These are phyloP conservation scores for Tetracladium marchalianum DNA, from an alignment of 495 filamentous ascomycete genomes.

Conservation along the genomic window DNA sequence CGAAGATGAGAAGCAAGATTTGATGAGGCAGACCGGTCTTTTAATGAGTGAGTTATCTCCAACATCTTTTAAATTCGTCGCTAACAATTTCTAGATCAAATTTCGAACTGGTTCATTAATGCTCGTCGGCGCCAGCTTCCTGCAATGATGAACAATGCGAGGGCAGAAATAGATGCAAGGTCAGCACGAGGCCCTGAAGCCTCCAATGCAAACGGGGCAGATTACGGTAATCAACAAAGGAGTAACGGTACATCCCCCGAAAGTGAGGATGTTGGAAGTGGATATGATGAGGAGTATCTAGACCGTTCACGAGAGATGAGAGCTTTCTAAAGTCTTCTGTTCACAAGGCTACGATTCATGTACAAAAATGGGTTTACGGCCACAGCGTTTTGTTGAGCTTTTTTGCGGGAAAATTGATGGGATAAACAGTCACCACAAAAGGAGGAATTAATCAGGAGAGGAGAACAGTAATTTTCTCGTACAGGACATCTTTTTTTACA, in stretches of 20 bases:
- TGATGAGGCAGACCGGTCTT: slow-evolving; percentile 66
- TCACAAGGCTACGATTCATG: too few relatives aligned
- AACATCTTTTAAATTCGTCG: not conserved
- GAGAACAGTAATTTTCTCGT: too few relatives aligned
- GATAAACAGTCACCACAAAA: too few relatives aligned
- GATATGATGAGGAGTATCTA: slow-evolving; percentile 22
- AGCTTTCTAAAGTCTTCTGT: too few relatives aligned
- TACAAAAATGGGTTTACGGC: too few relatives aligned
- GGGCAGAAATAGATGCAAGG: slow-evolving; percentile 26
- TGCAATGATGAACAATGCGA: slow-evolving; percentile 43
- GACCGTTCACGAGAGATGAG: not conserved
- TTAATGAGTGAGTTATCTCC: slow-evolving; percentile 61
- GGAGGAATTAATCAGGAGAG: too few relatives aligned
- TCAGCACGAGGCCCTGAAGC: slow-evolving; percentile 14
- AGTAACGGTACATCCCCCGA: slow-evolving; percentile 16
- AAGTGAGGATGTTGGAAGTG: slow-evolving; percentile 30
- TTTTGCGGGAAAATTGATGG: too few relatives aligned
- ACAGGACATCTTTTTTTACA: too few relatives aligned
- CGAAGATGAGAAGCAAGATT: slow-evolving; percentile 80
- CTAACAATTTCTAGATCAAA: slow-evolving; percentile 38
- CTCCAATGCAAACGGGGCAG: slow-evolving; percentile 14
- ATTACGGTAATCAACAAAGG: slow-evolving; percentile 20
- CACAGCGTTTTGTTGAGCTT: too few relatives aligned
- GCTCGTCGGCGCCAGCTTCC: slow-evolving; percentile 73
- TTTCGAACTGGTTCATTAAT: slow-evolving; percentile 97